Conservation (phyloP, 345 rosid species). For the Viola odorata region DNA sequence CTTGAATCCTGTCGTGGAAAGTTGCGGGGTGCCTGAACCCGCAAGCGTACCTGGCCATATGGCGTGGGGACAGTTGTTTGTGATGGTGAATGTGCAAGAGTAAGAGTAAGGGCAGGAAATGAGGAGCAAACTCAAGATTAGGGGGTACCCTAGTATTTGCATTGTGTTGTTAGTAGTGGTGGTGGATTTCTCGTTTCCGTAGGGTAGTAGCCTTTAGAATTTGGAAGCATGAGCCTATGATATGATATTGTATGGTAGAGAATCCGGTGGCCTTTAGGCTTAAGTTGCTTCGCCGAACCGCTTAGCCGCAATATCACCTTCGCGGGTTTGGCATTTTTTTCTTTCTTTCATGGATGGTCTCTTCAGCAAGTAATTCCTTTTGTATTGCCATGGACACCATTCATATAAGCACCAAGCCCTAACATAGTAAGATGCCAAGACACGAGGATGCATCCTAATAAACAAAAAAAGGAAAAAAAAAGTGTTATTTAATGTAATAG, state of each 20-base stretch:
- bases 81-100: conserved; percentile 50
- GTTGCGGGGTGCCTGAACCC: conserved; percentile 72
- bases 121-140: conserved; percentile 31
- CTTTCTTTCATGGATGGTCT: conserved; percentile 31
- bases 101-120: conserved; percentile 21
- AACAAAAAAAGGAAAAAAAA: neutral
- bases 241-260: conserved; percentile 25
- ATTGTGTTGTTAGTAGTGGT: neutral
- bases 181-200: neutral
- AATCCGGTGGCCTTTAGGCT: conserved; percentile 23
- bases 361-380: conserved; percentile 60
- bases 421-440: too few species aligned
- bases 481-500: too few species aligned
- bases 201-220: conserved; percentile 1
- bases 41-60: conserved; percentile 88
- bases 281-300: conserved; percentile 41
- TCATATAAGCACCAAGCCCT: too few species aligned
- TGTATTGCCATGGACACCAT: too few species aligned
- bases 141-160: conserved; percentile 7
- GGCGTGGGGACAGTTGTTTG: conserved; percentile 66
- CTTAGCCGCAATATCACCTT: conserved; percentile 44
- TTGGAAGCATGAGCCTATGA: too few species aligned
- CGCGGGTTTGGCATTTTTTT: conserved; percentile 54
- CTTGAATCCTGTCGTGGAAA: conserved; percentile 57
- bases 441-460: too few species aligned